Base-by-base conservation (phyloP, 345 rosid genomes). In the Diplotaxis tenuifolia region DNA sequence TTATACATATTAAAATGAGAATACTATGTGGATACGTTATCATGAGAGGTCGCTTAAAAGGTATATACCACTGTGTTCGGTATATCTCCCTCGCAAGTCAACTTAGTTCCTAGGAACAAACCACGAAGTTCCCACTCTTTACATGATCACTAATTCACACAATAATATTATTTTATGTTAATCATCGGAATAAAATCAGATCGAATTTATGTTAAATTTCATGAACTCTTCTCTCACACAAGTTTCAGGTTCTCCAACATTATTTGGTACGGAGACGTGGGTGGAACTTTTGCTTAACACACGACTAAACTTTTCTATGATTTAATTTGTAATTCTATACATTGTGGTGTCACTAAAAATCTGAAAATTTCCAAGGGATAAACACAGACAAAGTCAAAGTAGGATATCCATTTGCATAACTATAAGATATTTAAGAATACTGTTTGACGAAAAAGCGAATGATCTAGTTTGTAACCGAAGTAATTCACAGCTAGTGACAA, bases 81-180 rank as follows among this genome's bases (percentile, higher is more conserved):
- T 63, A 76, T 76, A 76, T 70, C 21, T 12, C 75, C 52, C 14
- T 64, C 75, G 12, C 42, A 70, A 76, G 80, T 76, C 80, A 76
- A 76, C 79, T 42, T 62, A 62, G 60, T 64, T 62, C 75, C 22
- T 40, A 76, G 32, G 45, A 76, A 57, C 53, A 15, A 47, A 47
- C 4, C 53, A 47, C 53, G 53, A 47, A 47, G 53, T 47, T 47
- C 53, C 53, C 20, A 47, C 52, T 45, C 52, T 45, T 45, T 45
- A 45, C 53, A 47, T 47, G n/a, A n/a, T n/a, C n/a, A n/a, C n/a
- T 15, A 47, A 23, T 23, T 47, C 20, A 47, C 20, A 47, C 9
- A 16, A 6, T 16, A 16, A 16, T 47, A 47, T 6, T 15, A 16
- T 15, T 7, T 47, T 47, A 47, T 47, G 21, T 16, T 42, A 5